Evolutionary conservation across 2,329 filamentous ascomycete species (phyloP).

Genomic region (Talaromyces funiculosus): DNA sequence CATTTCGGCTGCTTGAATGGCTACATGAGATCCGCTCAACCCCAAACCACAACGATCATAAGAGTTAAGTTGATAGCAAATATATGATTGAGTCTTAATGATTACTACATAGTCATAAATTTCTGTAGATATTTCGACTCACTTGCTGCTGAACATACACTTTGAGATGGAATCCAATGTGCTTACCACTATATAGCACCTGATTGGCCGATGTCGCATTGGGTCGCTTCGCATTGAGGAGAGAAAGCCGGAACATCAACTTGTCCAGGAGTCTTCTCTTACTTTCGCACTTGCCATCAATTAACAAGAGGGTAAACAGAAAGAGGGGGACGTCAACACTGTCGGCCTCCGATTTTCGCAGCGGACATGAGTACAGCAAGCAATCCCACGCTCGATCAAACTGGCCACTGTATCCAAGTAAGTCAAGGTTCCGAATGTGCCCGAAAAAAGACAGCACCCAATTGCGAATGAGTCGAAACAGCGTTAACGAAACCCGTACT

Average conservation of each 20-base stretch:
- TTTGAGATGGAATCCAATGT: too few species aligned
- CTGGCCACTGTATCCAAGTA: not conserved
- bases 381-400: not conserved
- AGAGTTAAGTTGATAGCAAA: too few species aligned
- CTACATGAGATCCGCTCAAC: too few species aligned
- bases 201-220: not conserved
- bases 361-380: not conserved
- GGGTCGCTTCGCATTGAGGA: not conserved
- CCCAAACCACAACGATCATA: too few species aligned
- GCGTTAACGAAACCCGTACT: not conserved
- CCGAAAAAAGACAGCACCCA: slow-evolving; percentile 1
- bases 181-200: not conserved
- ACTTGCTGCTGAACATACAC: too few species aligned
- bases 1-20: too few species aligned
- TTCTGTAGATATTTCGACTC: too few species aligned
- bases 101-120: too few species aligned
- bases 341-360: slow-evolving; percentile 6
- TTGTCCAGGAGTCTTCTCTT: not conserved
- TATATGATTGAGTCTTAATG: too few species aligned
- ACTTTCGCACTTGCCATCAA: not conserved
- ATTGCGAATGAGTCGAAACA: slow-evolving; percentile 1
- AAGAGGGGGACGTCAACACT: not conserved
- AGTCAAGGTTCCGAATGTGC: not conserved
- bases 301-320: not conserved
- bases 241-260: not conserved